Conservation (phyloP, 2,329 filamentous ascomycete species). For the Pseudonectria buxi region DNA sequence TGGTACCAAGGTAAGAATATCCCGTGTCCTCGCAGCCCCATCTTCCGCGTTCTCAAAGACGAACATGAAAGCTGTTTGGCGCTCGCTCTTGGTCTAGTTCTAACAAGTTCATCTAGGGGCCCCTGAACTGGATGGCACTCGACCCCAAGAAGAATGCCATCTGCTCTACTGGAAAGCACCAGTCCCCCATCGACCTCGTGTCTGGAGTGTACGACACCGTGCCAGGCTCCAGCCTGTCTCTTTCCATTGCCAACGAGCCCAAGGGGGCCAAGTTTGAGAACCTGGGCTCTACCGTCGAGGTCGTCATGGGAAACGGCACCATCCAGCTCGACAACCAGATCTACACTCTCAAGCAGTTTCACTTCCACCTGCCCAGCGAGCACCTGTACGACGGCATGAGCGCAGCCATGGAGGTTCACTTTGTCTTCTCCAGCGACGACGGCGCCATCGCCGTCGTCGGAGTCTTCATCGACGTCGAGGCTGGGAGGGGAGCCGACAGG, state of each 20-base stretch:
- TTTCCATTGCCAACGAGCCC: slow-evolving; percentile 30
- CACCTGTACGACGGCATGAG: slow-evolving; percentile 40
- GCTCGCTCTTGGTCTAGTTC: slow-evolving; percentile 1
- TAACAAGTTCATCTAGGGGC: slow-evolving; percentile 28
- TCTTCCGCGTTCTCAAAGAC: not conserved
- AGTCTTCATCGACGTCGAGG: slow-evolving; percentile 18
- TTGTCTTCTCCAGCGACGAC: slow-evolving; percentile 19
- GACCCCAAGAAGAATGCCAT: slow-evolving; percentile 32
- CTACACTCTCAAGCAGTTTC: slow-evolving; percentile 47
- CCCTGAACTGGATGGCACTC: slow-evolving; percentile 46
- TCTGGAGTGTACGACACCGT: slow-evolving; percentile 19
- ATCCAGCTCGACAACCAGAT: slow-evolving; percentile 32
- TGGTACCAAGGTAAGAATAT: slow-evolving; percentile 25
- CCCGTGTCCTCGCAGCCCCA: slow-evolving; percentile 2
- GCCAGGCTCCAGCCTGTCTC: slow-evolving; percentile 24
- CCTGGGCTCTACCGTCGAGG: slow-evolving; percentile 45
- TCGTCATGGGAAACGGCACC: slow-evolving; percentile 39
- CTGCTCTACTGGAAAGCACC: slow-evolving; percentile 42
- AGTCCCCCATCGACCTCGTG: slow-evolving; percentile 51
- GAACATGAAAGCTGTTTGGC: too few species aligned
- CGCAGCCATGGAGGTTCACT: slow-evolving; percentile 25
- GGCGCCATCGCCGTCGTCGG: slow-evolving; percentile 23
- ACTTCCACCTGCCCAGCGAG: slow-evolving; percentile 55
- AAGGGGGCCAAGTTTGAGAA: slow-evolving; percentile 41
- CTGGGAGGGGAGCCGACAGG: slow-evolving; percentile 1